Conservation (phyloP, 2,329 filamentous ascomycete genomes). For the Ramularia collo-cygni region DNA sequence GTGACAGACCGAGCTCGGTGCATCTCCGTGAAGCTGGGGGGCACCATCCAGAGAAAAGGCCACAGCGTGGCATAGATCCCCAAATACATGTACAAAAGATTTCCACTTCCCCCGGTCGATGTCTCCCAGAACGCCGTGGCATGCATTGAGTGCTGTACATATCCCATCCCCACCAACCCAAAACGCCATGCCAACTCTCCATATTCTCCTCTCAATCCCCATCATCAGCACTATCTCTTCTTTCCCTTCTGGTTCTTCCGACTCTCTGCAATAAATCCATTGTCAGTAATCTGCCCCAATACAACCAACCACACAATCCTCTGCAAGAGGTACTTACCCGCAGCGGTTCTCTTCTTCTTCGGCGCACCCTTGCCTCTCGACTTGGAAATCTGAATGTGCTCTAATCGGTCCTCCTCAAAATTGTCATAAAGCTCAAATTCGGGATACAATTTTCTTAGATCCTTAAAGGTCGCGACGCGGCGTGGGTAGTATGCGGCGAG, state of each 20-base stretch:
- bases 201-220: neutral
- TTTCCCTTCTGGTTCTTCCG: constrained; percentile 2
- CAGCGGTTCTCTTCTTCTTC: constrained; percentile 72
- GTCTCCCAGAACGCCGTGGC: too few species aligned
- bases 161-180: neutral
- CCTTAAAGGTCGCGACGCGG: constrained; percentile 62
- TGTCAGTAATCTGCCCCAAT: neutral
- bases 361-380: constrained; percentile 78
- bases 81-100: too few species aligned
- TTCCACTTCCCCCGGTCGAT: too few species aligned
- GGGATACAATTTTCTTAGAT: constrained; percentile 65
- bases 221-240: neutral
- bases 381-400: constrained; percentile 58
- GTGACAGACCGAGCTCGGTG: too few species aligned
- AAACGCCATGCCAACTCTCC: constrained; percentile 1
- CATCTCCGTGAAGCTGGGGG: too few species aligned
- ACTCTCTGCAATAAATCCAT: neutral
- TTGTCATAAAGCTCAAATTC: constrained; percentile 66
- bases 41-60: too few species aligned
- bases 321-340: constrained; percentile 31
- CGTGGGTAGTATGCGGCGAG: constrained; percentile 85
- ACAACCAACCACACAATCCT: constrained; percentile 5
- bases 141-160: too few species aligned
- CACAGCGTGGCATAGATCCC: too few species aligned
- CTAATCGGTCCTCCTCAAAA: constrained; percentile 70